These are phyloP conservation scores for Starmerella stellata DNA, from an alignment of 805 yeast genomes.

Conservation along the genomic window DNA sequence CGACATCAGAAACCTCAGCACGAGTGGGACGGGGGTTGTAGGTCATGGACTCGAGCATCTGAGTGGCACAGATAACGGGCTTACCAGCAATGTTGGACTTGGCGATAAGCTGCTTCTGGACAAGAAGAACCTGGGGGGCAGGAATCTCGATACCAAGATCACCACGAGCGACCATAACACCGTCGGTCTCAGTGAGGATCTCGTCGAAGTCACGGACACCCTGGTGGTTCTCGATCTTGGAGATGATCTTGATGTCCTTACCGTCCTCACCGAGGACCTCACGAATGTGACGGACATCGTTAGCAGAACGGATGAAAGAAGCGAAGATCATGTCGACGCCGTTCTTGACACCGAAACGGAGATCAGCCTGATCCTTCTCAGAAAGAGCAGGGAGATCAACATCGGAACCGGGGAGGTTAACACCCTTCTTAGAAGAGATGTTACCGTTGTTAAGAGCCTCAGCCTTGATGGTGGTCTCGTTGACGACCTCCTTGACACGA, in stretches of 20 bases:
- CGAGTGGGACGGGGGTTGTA: slow-evolving; percentile 99
- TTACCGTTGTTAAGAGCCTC: slow-evolving; percentile 84
- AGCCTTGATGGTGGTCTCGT: slow-evolving; percentile 68
- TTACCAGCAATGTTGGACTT: slow-evolving; percentile 98
- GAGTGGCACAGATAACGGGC: slow-evolving; percentile 99
- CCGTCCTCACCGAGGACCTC: slow-evolving; percentile 94
- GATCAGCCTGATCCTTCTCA: slow-evolving; percentile 87
- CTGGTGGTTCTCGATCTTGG: slow-evolving; percentile 97
- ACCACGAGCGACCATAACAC: slow-evolving; percentile 99
- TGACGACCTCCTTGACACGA: slow-evolving; percentile 70
- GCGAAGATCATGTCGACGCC: slow-evolving; percentile 97
- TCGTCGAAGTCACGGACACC: slow-evolving; percentile 99
- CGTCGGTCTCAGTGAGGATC: slow-evolving; percentile 84
- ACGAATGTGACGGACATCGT: slow-evolving; percentile 80
- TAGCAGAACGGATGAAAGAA: slow-evolving; percentile 88
- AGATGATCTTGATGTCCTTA: slow-evolving; percentile 84
- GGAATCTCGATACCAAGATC: slow-evolving; percentile 99
- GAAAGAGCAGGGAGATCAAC: slow-evolving; percentile 96
- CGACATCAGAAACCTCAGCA: slow-evolving; percentile 98
- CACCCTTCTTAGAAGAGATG: slow-evolving; percentile 96
- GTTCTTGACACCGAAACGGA: slow-evolving; percentile 91
- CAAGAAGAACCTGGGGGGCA: slow-evolving; percentile 95
- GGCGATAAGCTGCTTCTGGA: slow-evolving; percentile 96
- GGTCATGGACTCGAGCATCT: slow-evolving; percentile 99
- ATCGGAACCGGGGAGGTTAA: slow-evolving; percentile 95